Evolutionary conservation across 1,284 basidiomycete genomes (phyloP).

Genomic region (Schizopora paradoxa): DNA sequence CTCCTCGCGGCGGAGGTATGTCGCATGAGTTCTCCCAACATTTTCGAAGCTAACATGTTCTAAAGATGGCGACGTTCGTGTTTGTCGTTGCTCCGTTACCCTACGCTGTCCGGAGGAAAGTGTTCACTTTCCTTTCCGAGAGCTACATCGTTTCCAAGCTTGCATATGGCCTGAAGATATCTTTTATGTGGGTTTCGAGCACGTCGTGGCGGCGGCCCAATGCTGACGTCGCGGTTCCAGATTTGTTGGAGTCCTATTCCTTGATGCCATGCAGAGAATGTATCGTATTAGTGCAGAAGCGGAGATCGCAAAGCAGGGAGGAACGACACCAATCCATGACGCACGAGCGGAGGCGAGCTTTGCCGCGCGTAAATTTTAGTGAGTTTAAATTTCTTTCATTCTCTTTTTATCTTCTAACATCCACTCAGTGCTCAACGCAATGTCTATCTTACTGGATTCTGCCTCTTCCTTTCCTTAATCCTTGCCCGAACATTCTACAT

Average conservation of each 20-base stretch:
- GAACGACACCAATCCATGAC: slow-evolving; percentile 49
- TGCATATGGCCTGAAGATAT: slow-evolving; percentile 84
- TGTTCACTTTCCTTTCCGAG: slow-evolving; percentile 75
- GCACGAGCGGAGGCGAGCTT: slow-evolving; percentile 79
- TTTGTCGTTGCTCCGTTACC: slow-evolving; percentile 74
- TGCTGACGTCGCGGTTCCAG: slow-evolving; percentile 34
- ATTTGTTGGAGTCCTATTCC: slow-evolving; percentile 81
- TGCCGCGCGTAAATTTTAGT: slow-evolving; percentile 92
- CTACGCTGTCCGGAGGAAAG: slow-evolving; percentile 60
- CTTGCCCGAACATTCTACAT: slow-evolving; percentile 91
- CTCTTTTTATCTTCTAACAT: slow-evolving; percentile 4
- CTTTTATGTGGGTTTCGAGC: slow-evolving; percentile 72
- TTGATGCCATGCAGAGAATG: slow-evolving; percentile 94
- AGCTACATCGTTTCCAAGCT: slow-evolving; percentile 66
- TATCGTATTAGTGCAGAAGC: slow-evolving; percentile 76
- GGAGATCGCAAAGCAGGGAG: slow-evolving; percentile 62
- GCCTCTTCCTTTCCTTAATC: slow-evolving; percentile 90
- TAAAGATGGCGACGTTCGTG: slow-evolving; percentile 68
- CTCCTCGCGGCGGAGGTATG: slow-evolving; percentile 66
- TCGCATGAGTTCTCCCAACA: not conserved
- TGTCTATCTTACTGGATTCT: slow-evolving; percentile 88
- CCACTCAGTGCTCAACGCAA: slow-evolving; percentile 67
- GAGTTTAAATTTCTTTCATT: slow-evolving; percentile 29
- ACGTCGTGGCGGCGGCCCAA: not conserved
- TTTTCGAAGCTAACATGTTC: slow-evolving; percentile 7